Evolutionary conservation across 148 eudicot species (phyloP), one percentile per base, ranked within the genome.

Genomic region (Bassia scoparia): DNA sequence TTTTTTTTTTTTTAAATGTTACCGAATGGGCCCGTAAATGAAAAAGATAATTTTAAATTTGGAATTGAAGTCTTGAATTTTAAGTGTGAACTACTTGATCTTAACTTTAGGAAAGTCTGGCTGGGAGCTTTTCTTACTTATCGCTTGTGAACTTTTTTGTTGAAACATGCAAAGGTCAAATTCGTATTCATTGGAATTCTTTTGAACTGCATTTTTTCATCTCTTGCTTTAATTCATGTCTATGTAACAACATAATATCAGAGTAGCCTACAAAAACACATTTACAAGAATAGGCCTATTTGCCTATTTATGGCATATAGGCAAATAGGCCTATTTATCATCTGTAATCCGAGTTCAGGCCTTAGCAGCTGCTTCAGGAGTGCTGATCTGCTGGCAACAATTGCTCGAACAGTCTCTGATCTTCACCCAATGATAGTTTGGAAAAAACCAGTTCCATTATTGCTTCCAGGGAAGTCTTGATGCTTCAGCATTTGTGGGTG

Each of bases 401-500:
- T 56, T 95, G 99, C 87, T 95, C 99, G n/a, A 76, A 95, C 58
- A 95, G 81, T 92, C 99, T 82, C 99, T 84, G 80, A 95, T 95
- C 82, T 95, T 95, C 84, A 95, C 18, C 99, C 99, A 5, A 92
- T 82, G 14, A 96, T 92, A 31, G 99, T 96, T 65, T 96, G 99
- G 90, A 95, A 95, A 58, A 95, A 83, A 41, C 99, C 99, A 8
- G 99, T 92, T 31, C 99, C 99, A 70, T 95, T 95, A 90, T 85
- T 95, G 75, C 99, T 95, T 43, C 99, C 99, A 0, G 99, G 99
- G 78, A 95, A 95, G 50, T 95, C 99, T 11, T 91, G 70, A 71
- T 89, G 99, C 88, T 89, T 95, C 84, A 95, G 69, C 97, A 95
- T 92, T 71, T 95, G 99, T 74, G 99, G 3, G 99, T 95, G 50